Evolutionary conservation across 305 asterid species (phyloP).

Genomic region (Fraxinus baroniana): DNA sequence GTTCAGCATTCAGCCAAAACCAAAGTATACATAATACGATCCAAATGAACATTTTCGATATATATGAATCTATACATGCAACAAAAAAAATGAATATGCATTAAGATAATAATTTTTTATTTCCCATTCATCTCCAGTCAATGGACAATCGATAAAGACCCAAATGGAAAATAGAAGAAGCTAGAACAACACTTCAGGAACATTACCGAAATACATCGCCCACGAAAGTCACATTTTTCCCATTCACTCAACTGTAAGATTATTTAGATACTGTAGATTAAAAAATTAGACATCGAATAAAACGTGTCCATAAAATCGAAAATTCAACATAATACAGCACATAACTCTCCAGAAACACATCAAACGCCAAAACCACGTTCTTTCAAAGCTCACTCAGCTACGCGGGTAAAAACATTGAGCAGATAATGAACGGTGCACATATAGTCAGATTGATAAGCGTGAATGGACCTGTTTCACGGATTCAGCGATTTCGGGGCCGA

Average conservation of each 20-base stretch:
- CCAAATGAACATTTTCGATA: no score
- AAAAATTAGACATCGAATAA: not conserved
- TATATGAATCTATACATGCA: not conserved
- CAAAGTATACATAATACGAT: no score
- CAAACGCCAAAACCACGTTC: not conserved
- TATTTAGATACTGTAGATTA: not conserved
- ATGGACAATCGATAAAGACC: not conserved
- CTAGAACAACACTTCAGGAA: not conserved
- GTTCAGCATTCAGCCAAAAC: no score
- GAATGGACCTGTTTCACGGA: conserved; percentile 70
- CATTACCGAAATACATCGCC: not conserved
- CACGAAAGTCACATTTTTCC: not conserved
- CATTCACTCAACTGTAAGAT: not conserved
- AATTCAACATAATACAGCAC: not conserved
- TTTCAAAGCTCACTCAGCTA: not conserved
- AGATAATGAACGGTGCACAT: not conserved
- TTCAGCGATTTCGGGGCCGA: conserved; percentile 93
- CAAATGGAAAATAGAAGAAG: not conserved
- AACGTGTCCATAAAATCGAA: not conserved
- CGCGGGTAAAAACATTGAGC: not conserved
- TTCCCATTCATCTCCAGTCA: not conserved
- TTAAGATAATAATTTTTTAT: not conserved
- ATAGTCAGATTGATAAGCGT: not conserved
- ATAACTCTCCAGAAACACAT: not conserved
- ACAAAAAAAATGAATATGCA: not conserved